A percentile compares a stretch with the other conserved stretches of the same genome.
These are phyloP conservation scores for Cytospora piceae DNA, from an alignment of 2,329 filamentous ascomycete genomes.

Conservation along the genomic window DNA sequence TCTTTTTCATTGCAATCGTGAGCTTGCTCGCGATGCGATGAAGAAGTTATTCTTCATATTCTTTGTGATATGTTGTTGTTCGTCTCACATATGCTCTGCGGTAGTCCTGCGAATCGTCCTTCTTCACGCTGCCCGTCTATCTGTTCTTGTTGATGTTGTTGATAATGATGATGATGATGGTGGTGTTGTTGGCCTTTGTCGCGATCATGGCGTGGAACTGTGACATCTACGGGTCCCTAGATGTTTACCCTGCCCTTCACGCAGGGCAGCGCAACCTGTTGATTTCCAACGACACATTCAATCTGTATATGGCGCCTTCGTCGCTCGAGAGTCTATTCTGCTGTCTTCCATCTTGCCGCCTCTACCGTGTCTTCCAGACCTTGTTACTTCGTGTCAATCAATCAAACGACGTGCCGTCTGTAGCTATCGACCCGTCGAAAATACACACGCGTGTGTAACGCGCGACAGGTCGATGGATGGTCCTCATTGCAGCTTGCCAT, in stretches of 20 bases:
- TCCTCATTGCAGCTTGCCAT: too few species aligned
- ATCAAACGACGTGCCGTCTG: too few species aligned
- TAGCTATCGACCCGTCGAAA: too few species aligned
- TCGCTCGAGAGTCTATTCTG: neutral
- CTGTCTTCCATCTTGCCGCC: neutral
- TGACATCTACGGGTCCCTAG: neutral
- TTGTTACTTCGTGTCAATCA: neutral
- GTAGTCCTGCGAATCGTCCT: neutral
- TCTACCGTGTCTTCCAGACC: neutral
- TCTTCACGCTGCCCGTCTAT: neutral
- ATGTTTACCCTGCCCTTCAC: neutral
- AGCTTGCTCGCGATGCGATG: slow-evolving; percentile 7
- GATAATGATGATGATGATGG: too few species aligned
- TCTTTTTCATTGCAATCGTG: slow-evolving; percentile 8
- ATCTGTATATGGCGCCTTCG: too few species aligned
- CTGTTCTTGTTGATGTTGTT: neutral
- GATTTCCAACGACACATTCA: neutral
- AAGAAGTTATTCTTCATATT: neutral
- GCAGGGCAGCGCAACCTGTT: neutral
- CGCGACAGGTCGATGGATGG: neutral
- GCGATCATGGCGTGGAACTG: neutral
- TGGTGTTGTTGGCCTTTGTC: neutral
- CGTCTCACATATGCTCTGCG: neutral
- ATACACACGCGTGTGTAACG: neutral
- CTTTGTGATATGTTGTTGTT: neutral